Conservation (phyloP, 2,329 filamentous ascomycete species). For the Byssochlamys sp. region DNA sequence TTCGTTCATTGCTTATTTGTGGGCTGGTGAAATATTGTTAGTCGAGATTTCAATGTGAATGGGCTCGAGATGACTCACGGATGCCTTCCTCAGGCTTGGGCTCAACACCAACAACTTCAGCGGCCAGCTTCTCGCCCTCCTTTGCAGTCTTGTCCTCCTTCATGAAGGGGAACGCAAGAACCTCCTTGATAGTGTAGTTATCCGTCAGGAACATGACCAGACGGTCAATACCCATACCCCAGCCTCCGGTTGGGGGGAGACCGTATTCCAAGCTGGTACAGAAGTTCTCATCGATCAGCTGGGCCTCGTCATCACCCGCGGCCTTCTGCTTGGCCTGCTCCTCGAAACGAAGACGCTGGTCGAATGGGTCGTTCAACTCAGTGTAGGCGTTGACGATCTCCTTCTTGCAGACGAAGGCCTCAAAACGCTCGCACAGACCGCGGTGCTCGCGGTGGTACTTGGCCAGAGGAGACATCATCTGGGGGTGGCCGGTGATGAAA, state of each 20-base stretch:
- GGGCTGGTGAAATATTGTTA: slow-evolving; percentile 3
- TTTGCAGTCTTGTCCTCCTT: slow-evolving; percentile 62
- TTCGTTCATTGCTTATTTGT: slow-evolving; percentile 6
- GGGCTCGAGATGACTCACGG: slow-evolving; percentile 28
- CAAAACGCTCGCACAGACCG: slow-evolving; percentile 91
- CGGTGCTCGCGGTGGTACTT: slow-evolving; percentile 78
- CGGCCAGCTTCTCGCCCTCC: slow-evolving; percentile 40
- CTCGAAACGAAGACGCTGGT: slow-evolving; percentile 83
- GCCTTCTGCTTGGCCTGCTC: slow-evolving; percentile 94
- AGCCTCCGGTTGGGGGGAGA: slow-evolving; percentile 86
- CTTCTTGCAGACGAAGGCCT: slow-evolving; percentile 94
- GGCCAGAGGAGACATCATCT: slow-evolving; percentile 89
- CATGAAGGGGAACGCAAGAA: slow-evolving; percentile 95
- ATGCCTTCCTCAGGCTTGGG: slow-evolving; percentile 54
- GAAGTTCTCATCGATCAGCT: slow-evolving; percentile 93
- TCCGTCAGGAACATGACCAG: slow-evolving; percentile 93
- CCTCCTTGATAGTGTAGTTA: slow-evolving; percentile 92
- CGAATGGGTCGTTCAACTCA: slow-evolving; percentile 93
- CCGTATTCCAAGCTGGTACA: slow-evolving; percentile 81
- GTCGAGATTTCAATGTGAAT: not conserved
- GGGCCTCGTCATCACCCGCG: slow-evolving; percentile 93
- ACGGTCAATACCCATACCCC: slow-evolving; percentile 91
- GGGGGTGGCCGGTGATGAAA: slow-evolving; percentile 74
- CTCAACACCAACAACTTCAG: slow-evolving; percentile 53
- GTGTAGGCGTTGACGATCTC: slow-evolving; percentile 96